These are phyloP conservation scores for Chaetomium sp. DNA, from an alignment of 2,329 filamentous ascomycete species.

Conservation along the genomic window DNA sequence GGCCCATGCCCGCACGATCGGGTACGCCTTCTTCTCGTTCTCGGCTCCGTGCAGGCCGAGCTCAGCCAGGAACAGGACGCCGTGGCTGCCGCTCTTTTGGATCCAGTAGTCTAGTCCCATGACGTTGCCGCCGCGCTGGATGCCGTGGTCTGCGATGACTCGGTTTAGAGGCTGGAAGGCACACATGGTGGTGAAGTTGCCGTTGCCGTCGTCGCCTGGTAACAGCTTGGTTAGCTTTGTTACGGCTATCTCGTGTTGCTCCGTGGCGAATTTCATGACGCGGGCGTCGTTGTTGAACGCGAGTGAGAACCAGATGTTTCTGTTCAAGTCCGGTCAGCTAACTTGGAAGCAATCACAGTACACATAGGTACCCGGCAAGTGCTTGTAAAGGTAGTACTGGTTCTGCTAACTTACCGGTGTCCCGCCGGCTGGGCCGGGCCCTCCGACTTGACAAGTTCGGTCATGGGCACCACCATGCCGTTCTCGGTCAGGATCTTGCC, in stretches of 20 bases:
- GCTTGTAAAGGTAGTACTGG: not conserved
- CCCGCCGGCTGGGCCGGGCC: too few relatives aligned
- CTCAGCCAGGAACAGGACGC: slow-evolving; percentile 17
- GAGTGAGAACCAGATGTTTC: slow-evolving; percentile 32
- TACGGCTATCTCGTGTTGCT: slow-evolving; percentile 28
- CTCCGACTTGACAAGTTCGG: too few relatives aligned
- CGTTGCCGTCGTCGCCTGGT: slow-evolving; percentile 10
- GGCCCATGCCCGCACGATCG: slow-evolving; percentile 16
- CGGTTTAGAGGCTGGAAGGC: slow-evolving; percentile 23
- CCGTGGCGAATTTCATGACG: slow-evolving; percentile 29
- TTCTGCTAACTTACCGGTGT: too few relatives aligned
- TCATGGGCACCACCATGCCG: too few relatives aligned
- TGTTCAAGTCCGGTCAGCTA: too few relatives aligned
- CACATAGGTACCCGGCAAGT: slow-evolving; percentile 14
- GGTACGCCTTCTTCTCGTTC: slow-evolving; percentile 17
- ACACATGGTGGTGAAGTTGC: slow-evolving; percentile 21
- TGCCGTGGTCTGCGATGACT: slow-evolving; percentile 10
- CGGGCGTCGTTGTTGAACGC: slow-evolving; percentile 33
- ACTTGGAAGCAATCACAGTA: too few relatives aligned
- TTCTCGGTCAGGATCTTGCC: too few relatives aligned
- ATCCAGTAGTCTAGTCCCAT: slow-evolving; percentile 17
- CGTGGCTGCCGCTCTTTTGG: slow-evolving; percentile 12
- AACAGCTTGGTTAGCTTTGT: slow-evolving; percentile 16
- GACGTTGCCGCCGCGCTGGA: slow-evolving; percentile 21
- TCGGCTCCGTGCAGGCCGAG: slow-evolving; percentile 18